Conservation (phyloP, 306 rosid species). For the Glycine soja region DNA sequence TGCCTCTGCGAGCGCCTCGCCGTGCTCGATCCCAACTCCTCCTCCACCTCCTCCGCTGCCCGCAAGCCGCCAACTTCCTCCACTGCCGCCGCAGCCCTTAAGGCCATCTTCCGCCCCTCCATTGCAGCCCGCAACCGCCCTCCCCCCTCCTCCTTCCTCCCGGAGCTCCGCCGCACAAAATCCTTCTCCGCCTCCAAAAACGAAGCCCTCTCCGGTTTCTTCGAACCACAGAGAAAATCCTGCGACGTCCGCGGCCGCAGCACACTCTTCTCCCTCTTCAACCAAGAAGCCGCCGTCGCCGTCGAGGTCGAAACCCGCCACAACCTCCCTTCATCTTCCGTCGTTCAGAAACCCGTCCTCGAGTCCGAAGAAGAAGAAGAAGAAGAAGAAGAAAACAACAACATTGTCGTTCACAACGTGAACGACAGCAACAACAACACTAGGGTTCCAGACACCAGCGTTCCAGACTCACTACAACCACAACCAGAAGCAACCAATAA, state of each 20-base stretch:
- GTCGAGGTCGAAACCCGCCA: slow-evolving; percentile 50
- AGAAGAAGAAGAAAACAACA: neutral
- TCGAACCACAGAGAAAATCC: slow-evolving; percentile 92
- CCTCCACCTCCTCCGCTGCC: slow-evolving; percentile 68
- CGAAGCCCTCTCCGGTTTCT: slow-evolving; percentile 79
- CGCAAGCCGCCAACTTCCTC: slow-evolving; percentile 66
- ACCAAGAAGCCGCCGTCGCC: slow-evolving; percentile 38
- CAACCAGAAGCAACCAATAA: neutral
- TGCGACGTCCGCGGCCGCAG: slow-evolving; percentile 92
- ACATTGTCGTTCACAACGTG: slow-evolving; percentile 11
- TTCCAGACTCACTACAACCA: slow-evolving; percentile 42
- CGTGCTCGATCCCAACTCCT: slow-evolving; percentile 73
- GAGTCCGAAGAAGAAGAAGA: slow-evolving; percentile 62
- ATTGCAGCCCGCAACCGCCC: slow-evolving; percentile 28
- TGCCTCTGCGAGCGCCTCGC: slow-evolving; percentile 99
- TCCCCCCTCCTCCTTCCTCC: slow-evolving; percentile 64
- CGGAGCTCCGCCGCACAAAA: slow-evolving; percentile 95
- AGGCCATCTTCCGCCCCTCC: slow-evolving; percentile 82
- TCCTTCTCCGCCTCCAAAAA: slow-evolving; percentile 96
- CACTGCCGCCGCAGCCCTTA: slow-evolving; percentile 91
- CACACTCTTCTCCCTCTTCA: slow-evolving; percentile 76
- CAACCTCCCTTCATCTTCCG: slow-evolving; percentile 56
- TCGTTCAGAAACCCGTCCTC: slow-evolving; percentile 62
- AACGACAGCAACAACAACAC: slow-evolving; percentile 4
- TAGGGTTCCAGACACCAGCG: slow-evolving; percentile 42